phyloP scores from a whole-genome alignment of 768 basidiomycete species.

The Xerocomus spinulosus region DNA sequence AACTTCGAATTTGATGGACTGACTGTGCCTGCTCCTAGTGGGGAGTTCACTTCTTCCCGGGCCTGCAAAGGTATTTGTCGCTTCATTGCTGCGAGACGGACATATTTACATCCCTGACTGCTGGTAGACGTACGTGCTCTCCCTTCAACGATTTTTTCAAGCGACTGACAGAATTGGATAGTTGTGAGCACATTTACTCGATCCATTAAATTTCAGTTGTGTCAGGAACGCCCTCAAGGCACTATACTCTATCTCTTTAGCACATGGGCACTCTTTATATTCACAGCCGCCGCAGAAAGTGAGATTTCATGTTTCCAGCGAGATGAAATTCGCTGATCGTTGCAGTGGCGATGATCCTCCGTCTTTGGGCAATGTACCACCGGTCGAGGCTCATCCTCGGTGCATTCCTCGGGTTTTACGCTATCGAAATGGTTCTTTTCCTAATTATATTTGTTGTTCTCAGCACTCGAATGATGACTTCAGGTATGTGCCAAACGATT shows the following conservation, averaged over 20 bases:
- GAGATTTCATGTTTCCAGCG: neutral
- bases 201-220: too few species aligned
- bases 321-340: neutral
- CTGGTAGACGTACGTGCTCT: neutral
- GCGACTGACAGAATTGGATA: too few species aligned
- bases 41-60: neutral
- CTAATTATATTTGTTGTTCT: neutral
- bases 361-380: slow-evolving; percentile 1
- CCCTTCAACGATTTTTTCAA: neutral
- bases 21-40: neutral
- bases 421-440: neutral
- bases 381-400: neutral
- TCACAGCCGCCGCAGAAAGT: slow-evolving; percentile 3
- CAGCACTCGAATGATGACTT: neutral
- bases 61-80: neutral
- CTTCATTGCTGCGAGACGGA: too few species aligned
- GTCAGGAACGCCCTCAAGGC: neutral
- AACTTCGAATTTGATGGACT: neutral
- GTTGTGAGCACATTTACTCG: neutral
- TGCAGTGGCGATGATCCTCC: slow-evolving; percentile 1
- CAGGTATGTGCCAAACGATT: too few species aligned
- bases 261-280: neutral
- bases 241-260: neutral
- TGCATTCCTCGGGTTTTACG: neutral
- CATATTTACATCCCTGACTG: neutral